Evolutionary conservation across 2,329 filamentous ascomycete species (phyloP).

Genomic region (Arthrobotrys conoides): DNA sequence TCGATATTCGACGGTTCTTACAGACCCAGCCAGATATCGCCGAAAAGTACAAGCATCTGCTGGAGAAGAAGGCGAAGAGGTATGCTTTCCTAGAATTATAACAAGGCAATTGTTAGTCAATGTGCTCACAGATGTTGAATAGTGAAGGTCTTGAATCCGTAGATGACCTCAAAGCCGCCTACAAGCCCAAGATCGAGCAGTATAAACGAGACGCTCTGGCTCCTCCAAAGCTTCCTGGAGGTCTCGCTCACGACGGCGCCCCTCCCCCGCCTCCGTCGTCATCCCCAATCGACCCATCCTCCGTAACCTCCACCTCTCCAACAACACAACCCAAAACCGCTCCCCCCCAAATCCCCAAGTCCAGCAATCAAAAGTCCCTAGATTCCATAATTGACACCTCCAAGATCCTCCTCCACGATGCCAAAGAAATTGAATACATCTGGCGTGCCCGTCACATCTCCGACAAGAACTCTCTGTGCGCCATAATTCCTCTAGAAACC

Average conservation of each 20-base stretch:
- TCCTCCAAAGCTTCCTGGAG: constrained; percentile 67
- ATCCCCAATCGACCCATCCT: constrained; percentile 62
- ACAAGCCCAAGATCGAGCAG: constrained; percentile 84
- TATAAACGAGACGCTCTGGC: constrained; percentile 78
- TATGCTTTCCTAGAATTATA: constrained; percentile 65
- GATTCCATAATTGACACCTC: constrained; percentile 81
- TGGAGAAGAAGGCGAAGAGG: constrained; percentile 83
- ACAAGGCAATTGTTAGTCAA: neutral
- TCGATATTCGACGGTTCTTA: constrained; percentile 77
- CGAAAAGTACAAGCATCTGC: constrained; percentile 89
- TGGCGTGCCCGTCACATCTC: constrained; percentile 90
- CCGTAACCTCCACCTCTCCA: constrained; percentile 61
- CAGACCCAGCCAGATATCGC: constrained; percentile 82
- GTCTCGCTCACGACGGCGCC: constrained; percentile 35
- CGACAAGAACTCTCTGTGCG: constrained; percentile 83
- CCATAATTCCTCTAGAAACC: constrained; percentile 80
- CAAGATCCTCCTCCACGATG: constrained; percentile 78
- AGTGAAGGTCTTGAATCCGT: constrained; percentile 78
- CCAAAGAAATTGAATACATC: constrained; percentile 84
- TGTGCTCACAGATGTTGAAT: neutral
- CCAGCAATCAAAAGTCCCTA: constrained; percentile 72
- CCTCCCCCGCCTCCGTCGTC: constrained; percentile 57
- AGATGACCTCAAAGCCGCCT: constrained; percentile 82
- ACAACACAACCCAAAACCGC: constrained; percentile 63
- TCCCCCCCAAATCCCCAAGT: constrained; percentile 67